Evolutionary conservation across 805 yeast genomes (phyloP), one percentile per base, ranked within the genome.

Genomic region (Kodamaea fukazawae): DNA sequence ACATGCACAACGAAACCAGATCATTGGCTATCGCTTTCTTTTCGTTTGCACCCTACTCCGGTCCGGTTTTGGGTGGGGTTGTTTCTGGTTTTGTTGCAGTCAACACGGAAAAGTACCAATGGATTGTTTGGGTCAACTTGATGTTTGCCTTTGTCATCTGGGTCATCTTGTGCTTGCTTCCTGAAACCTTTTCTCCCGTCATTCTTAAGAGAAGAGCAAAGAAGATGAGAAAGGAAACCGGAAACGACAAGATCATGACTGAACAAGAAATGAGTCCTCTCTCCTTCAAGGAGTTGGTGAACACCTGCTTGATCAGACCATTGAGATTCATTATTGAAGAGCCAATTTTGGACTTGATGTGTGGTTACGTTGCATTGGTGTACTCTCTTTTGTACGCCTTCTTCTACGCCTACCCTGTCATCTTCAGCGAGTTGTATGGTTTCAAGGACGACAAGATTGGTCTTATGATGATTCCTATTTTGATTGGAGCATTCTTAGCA

Each of bases 341-440:
- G 61, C 96, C 96, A 3, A 95, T 88, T 18, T 68, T 89, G 53
- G 93, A 81, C 55, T 67, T 87, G 50, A 78, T 89, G 72, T 87
- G 95, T 61, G 76, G 78, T 51, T 89, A 87, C 62, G 91, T 89
- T 45, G 89, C 95, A 48, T 73, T 89, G 58, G 87, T 89, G 60
- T 89, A 89, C 67, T 83, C 96, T n/a, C 71, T 89, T 58, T 71
- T 89, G 37, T 89, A 89, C 56, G 96, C 96, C 9, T 89, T 89
- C 71, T 89, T 89, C 79, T 89, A 88, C 66, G 96, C 97, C 0
- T 89, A 85, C 65, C 97, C 97, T 4, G 95, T 83, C 38, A 86
- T 89, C 38, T 89, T 89, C 60, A 75, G 73, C 40, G 84, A 81
- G 40, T 71, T 88, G 39, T 86, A 89, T 55, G 87, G 81, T 34